Percentiles rank a stretch among this genome's conserved stretches.
phyloP scores from a whole-genome alignment of 2,329 filamentous ascomycete species.

The Apiospora arundinis region DNA sequence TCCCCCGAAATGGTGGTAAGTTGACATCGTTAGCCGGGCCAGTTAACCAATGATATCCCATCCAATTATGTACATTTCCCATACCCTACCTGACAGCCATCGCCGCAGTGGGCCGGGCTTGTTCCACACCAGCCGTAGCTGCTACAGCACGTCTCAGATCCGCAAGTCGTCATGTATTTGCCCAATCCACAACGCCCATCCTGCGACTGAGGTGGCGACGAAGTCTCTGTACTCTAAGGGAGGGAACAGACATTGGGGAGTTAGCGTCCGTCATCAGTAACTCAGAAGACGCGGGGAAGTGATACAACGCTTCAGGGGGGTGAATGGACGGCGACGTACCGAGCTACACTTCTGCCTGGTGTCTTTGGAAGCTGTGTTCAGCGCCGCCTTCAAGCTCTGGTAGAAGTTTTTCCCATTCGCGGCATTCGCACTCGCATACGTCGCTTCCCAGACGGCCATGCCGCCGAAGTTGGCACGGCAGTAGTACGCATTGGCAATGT shows the following conservation, averaged over 20 bases:
- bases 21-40: not conserved
- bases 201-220: constrained; percentile 21
- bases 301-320: not conserved
- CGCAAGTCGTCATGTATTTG: constrained; percentile 24
- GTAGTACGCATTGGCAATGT: constrained; percentile 47
- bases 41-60: not conserved
- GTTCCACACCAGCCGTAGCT: constrained; percentile 29
- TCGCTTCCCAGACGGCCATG: constrained; percentile 54
- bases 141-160: constrained; percentile 27
- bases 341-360: constrained; percentile 25
- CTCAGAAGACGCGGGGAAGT: not conserved
- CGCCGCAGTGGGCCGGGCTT: constrained; percentile 27
- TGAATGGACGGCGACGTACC: constrained; percentile 22
- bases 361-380: constrained; percentile 32
- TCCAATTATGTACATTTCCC: constrained; percentile 27
- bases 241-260: not conserved
- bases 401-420: constrained; percentile 47
- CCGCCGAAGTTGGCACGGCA: constrained; percentile 50
- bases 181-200: constrained; percentile 28
- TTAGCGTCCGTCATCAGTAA: not conserved
- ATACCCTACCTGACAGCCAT: constrained; percentile 30
- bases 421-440: constrained; percentile 28
- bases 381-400: constrained; percentile 44
- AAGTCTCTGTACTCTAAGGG: not conserved
- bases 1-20: no score